A percentile compares a stretch with the other conserved stretches of the same genome.
These are phyloP conservation scores for Verticillium dahliae DNA, from an alignment of 2,329 filamentous ascomycete species.

Conservation along the genomic window DNA sequence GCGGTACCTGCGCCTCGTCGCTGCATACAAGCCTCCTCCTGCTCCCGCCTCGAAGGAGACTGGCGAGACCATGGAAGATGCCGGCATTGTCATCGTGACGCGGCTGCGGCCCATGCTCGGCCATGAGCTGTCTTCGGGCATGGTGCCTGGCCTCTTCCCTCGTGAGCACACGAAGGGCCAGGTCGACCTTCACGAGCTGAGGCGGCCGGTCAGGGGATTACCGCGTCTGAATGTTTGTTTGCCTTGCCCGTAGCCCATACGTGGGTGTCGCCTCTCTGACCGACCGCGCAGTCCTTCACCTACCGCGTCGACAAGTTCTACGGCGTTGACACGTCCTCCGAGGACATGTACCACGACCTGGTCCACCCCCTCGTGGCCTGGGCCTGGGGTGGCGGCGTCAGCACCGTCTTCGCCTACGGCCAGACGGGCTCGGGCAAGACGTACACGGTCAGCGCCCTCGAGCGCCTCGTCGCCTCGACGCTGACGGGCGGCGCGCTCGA, in stretches of 20 bases:
- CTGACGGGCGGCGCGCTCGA: slow-evolving; percentile 19
- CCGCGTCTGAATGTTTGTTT: slow-evolving; percentile 21
- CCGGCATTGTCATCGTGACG: slow-evolving; percentile 27
- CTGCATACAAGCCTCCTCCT: slow-evolving; percentile 15
- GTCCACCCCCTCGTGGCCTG: slow-evolving; percentile 35
- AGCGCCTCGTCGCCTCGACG: slow-evolving; percentile 29
- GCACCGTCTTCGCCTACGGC: slow-evolving; percentile 42
- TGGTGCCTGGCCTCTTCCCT: slow-evolving; percentile 19
- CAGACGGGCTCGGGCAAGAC: slow-evolving; percentile 45
- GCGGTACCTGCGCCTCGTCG: slow-evolving; percentile 20
- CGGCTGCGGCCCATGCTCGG: slow-evolving; percentile 28
- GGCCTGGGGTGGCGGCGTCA: slow-evolving; percentile 38
- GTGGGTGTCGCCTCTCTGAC: neutral
- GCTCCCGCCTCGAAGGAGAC: neutral
- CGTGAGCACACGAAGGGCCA: slow-evolving; percentile 14
- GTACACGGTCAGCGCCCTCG: slow-evolving; percentile 32
- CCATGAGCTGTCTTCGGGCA: slow-evolving; percentile 22
- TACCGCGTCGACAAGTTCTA: slow-evolving; percentile 30
- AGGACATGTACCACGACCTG: slow-evolving; percentile 32
- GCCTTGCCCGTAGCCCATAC: neutral
- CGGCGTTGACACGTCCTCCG: slow-evolving; percentile 23
- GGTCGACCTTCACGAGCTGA: slow-evolving; percentile 30
- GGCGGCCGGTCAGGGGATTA: slow-evolving; percentile 20
- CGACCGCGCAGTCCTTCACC: slow-evolving; percentile 20
- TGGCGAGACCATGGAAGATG: neutral